Percentiles rank a stretch among this genome's conserved stretches.
These are phyloP conservation scores for Litsea cubeba DNA, from an alignment of 164 flowering plant genomes.

Conservation along the genomic window DNA sequence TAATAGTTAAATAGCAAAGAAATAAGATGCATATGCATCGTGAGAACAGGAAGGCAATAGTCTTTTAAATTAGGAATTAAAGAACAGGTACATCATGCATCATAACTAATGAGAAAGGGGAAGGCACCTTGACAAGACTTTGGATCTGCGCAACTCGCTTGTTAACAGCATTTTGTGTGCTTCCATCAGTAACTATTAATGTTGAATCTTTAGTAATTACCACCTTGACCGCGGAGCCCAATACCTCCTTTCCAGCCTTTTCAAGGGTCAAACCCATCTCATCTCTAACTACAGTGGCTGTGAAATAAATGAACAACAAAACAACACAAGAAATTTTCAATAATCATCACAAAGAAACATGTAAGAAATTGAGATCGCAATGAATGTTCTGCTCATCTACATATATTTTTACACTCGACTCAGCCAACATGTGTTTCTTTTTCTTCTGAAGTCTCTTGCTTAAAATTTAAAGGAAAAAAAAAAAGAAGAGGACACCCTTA, in stretches of 20 bases:
- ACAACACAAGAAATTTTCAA: background rate
- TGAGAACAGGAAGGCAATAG: no score
- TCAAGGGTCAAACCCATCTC: slow-evolving; percentile 68
- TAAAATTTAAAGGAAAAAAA: no score
- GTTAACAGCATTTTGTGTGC: slow-evolving; percentile 62
- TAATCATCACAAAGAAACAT: background rate
- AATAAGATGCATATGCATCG: no score
- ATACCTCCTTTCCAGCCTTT: slow-evolving; percentile 59
- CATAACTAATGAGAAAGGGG: background rate
- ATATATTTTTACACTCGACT: background rate
- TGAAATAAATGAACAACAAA: slow-evolving; percentile 11
- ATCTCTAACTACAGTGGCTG: slow-evolving; percentile 85
- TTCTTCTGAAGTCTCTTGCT: no score
- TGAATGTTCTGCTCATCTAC: background rate
- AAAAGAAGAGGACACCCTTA: no score
- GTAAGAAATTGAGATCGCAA: background rate
- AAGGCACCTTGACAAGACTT: slow-evolving; percentile 58
- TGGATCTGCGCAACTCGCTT: slow-evolving; percentile 58
- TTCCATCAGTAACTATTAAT: slow-evolving; percentile 77
- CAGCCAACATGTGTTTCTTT: background rate
- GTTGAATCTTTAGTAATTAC: slow-evolving; percentile 80
- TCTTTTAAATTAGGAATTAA: no score
- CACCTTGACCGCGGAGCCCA: slow-evolving; percentile 71
- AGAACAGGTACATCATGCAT: background rate
- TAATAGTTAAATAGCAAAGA: no score